These are phyloP conservation scores for Aurinia saxatilis DNA, from an alignment of 345 rosid genomes.

Conservation along the genomic window DNA sequence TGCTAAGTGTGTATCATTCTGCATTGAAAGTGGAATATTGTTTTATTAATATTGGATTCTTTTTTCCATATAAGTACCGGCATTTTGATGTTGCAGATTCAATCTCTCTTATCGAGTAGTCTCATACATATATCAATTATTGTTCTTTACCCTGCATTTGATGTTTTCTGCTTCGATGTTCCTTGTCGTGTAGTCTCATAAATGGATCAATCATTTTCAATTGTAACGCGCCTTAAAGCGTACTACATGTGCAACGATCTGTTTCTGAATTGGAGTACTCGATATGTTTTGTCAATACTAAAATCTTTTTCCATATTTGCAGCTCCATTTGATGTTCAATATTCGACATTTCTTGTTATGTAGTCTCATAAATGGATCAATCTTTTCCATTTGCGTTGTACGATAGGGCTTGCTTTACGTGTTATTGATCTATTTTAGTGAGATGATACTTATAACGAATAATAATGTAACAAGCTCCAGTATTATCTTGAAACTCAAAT, in stretches of 20 bases:
- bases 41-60: neutral
- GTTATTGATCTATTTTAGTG: neutral
- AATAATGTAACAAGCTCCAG: neutral
- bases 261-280: neutral
- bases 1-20: neutral
- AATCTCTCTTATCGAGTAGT: neutral
- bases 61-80: slow-evolving; percentile 1
- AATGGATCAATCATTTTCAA: neutral
- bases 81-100: neutral
- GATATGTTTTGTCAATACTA: neutral
- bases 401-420: neutral
- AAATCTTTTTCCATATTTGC: neutral
- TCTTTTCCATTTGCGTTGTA: neutral
- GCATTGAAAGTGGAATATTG: neutral
- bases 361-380: slow-evolving; percentile 2
- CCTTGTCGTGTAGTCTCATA: slow-evolving; percentile 5
- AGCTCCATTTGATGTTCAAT: neutral
- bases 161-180: neutral
- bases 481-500: neutral
- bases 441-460: neutral
- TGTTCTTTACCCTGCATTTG: neutral
- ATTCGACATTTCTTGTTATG: neutral
- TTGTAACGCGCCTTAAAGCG: neutral
- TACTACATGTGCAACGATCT: neutral
- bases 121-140: neutral